Evolutionary conservation across 176 grass and related monocot genomes (phyloP), one percentile per base, ranked within the genome.

Genomic region (Hyparrhenia diplandra): DNA sequence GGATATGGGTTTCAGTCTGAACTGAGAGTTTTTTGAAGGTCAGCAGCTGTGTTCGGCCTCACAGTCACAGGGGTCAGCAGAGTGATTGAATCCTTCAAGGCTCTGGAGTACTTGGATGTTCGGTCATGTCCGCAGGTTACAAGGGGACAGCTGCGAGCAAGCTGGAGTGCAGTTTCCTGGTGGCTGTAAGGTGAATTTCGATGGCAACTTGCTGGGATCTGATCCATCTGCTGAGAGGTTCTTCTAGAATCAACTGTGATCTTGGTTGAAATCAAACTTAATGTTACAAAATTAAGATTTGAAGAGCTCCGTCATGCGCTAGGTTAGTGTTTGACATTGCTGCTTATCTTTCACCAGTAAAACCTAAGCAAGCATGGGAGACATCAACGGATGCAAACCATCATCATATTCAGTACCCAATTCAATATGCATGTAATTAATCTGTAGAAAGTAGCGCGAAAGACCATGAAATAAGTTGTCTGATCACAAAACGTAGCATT

Each of bases 131-230:
- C 86, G 24, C 64, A 80, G 25, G 39, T 93, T 59, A 89, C 95
- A 59, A 89, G 72, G 64, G 64, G 69, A 79, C 8, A 82, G 40
- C 67, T 98, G 89, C 8, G 81, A 84, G 64, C 76, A 91, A 87
- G 90, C 92, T 87, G 95, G 87, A n/a, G 58, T 95, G 51, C 88
- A 67, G 77, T 93, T 95, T 80, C 86, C 90, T 71, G 69, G 36
- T 71, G 55, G 67, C 34, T 98, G 95, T 59, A 93, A 81, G 67
- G 88, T 94, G 71, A 95, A 95, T 73, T 95, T 94, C 76, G 87
- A 86, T 29, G 84, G 82, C 55, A 84, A 79, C 73, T 87, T 95
- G 75, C 65, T 77, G 5, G 67, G 83, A 49, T 64, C 68, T 72
- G 85, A 92, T 51, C 70, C 40, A 45, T 84, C 83, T 63, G 45